phyloP scores from a whole-genome alignment of 192 early-diverging fungal genomes.

The Rhizoclosmatium globosum region DNA sequence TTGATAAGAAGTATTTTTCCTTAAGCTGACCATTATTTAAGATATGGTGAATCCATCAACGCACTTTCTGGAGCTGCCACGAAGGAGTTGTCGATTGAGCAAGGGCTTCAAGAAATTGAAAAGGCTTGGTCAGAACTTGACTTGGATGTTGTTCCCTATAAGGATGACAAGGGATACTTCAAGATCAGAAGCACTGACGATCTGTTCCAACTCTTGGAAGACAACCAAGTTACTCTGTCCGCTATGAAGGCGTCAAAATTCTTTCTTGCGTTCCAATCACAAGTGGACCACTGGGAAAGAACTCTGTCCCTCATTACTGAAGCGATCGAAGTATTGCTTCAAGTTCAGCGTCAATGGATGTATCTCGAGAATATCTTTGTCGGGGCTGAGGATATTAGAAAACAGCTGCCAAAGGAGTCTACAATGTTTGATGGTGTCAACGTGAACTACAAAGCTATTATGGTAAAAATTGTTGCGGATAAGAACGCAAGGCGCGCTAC shows the following conservation, averaged over 20 bases:
- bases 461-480: constrained; percentile 52
- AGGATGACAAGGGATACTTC: constrained; percentile 66
- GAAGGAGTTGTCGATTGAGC: constrained; percentile 66
- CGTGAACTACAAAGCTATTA: constrained; percentile 53
- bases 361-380: constrained; percentile 71
- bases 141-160: constrained; percentile 66
- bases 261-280: constrained; percentile 60
- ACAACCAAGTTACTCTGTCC: constrained; percentile 69
- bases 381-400: constrained; percentile 66
- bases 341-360: constrained; percentile 69
- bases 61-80: constrained; percentile 58
- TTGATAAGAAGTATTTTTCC: not conserved
- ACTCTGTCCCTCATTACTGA: constrained; percentile 62
- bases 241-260: constrained; percentile 68
- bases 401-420: constrained; percentile 65
- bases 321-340: constrained; percentile 60
- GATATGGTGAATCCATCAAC: constrained; percentile 58
- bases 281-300: constrained; percentile 67
- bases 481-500: constrained; percentile 60
- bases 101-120: constrained; percentile 57
- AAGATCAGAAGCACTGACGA: constrained; percentile 61
- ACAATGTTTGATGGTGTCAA: constrained; percentile 62
- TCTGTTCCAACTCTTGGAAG: constrained; percentile 66
- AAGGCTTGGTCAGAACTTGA: constrained; percentile 57
- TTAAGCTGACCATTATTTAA: not conserved